These are phyloP conservation scores for Persicaria maculosa DNA, from an alignment of 148 eudicot genomes.

Conservation along the genomic window DNA sequence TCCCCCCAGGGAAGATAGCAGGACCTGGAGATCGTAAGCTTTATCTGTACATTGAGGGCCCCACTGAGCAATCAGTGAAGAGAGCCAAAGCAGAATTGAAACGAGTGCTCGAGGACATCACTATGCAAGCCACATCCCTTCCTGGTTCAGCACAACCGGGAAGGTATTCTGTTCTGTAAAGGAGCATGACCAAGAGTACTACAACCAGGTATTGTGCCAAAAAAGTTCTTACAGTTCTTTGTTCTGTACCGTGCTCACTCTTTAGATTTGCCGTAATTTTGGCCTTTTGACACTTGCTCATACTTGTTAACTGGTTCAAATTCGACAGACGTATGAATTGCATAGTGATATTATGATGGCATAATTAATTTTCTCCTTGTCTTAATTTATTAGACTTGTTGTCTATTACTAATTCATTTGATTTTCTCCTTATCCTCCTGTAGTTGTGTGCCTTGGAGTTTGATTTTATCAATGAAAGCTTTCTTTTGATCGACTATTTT, in stretches of 20 bases:
- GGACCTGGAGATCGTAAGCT: constrained; percentile 72
- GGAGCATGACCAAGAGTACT: neutral
- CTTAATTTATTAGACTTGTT: neutral
- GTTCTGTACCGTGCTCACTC: neutral
- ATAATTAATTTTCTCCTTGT: neutral
- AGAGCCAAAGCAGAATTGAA: constrained; percentile 67
- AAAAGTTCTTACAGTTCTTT: neutral
- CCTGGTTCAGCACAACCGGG: constrained; percentile 75
- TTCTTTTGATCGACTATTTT: constrained; percentile 11
- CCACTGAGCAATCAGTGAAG: constrained; percentile 75
- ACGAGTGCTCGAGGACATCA: constrained; percentile 69
- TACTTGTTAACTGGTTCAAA: neutral
- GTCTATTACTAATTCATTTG: no score
- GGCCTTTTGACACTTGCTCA: neutral
- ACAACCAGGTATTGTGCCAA: neutral
- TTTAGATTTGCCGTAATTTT: neutral
- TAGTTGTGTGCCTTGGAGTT: neutral
- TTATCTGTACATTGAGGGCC: constrained; percentile 70
- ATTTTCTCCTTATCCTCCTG: no score
- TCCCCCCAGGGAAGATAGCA: constrained; percentile 56
- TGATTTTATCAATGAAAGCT: neutral
- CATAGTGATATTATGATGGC: constrained; percentile 3
- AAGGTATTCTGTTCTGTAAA: constrained; percentile 58
- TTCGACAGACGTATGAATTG: neutral
- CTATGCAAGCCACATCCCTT: constrained; percentile 60